phyloP scores from a whole-genome alignment of 129 eudicot genomes.

The Flaveria sonorensis region DNA sequence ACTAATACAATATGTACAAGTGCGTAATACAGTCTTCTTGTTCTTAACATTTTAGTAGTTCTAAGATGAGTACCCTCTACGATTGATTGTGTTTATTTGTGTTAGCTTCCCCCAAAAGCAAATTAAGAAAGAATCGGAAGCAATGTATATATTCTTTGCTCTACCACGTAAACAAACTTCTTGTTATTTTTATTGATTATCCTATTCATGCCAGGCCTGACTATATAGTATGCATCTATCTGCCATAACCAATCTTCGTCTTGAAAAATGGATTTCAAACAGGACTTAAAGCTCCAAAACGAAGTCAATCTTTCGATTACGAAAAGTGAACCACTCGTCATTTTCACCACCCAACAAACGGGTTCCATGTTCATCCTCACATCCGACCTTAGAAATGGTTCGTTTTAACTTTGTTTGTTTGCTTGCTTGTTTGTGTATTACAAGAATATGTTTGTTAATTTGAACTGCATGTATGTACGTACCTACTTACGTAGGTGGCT shows the following conservation, averaged over 20 bases:
- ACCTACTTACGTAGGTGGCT: conserved; percentile 35
- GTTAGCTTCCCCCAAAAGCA: conserved; percentile 34
- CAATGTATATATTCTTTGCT: conserved; percentile 43
- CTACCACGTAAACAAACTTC: background rate
- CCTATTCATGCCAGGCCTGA: no score
- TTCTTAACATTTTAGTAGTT: no score
- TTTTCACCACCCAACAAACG: conserved; percentile 53
- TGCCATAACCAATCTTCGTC: background rate
- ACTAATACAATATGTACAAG: no score
- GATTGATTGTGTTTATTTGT: background rate
- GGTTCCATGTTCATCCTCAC: conserved; percentile 61
- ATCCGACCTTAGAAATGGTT: conserved; percentile 56
- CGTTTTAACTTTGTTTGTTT: background rate
- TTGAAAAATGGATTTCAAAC: conserved; percentile 46
- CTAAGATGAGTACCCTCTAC: no score
- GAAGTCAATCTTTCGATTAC: conserved; percentile 40
- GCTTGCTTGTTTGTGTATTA: background rate
- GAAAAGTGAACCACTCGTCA: conserved; percentile 36
- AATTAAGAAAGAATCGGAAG: conserved; percentile 21
- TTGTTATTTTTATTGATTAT: background rate
- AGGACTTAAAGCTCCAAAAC: conserved; percentile 41
- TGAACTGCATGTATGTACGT: background rate
- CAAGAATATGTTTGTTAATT: background rate
- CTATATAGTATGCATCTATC: no score
- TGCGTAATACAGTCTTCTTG: no score